Percentiles rank a stretch among this genome's conserved stretches.
Evolutionary conservation across 2,329 filamentous ascomycete genomes (phyloP).

Genomic region (Botrytis galanthina): DNA sequence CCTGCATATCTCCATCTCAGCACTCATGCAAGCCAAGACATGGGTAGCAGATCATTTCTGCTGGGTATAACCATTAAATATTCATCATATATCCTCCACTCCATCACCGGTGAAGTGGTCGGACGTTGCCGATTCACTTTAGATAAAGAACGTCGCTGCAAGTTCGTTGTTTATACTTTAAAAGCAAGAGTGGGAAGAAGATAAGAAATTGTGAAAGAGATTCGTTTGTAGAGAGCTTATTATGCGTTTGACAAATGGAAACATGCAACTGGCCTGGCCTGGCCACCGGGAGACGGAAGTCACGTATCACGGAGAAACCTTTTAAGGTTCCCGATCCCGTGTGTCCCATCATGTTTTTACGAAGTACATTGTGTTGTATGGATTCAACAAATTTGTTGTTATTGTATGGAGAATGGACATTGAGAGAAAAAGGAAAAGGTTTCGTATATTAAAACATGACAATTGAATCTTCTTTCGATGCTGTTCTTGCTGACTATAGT

Average conservation of each 20-base stretch:
- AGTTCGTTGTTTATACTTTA: neutral
- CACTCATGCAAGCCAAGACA: conserved; percentile 2
- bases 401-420: neutral
- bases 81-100: neutral
- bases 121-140: neutral
- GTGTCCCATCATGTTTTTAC: neutral
- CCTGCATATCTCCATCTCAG: conserved; percentile 1
- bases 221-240: neutral
- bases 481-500: neutral
- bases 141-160: neutral
- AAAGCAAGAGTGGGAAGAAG: conserved; percentile 3
- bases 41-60: neutral
- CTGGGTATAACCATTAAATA: neutral
- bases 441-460: neutral
- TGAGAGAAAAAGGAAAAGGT: neutral
- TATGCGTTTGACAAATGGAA: neutral
- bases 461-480: neutral
- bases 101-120: neutral
- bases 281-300: neutral
- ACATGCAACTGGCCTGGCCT: neutral
- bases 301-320: neutral
- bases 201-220: neutral
- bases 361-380: neutral
- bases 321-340: neutral
- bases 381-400: neutral